Conservation (phyloP, 2,329 filamentous ascomycete genomes). For the Trichoderma sp. region DNA sequence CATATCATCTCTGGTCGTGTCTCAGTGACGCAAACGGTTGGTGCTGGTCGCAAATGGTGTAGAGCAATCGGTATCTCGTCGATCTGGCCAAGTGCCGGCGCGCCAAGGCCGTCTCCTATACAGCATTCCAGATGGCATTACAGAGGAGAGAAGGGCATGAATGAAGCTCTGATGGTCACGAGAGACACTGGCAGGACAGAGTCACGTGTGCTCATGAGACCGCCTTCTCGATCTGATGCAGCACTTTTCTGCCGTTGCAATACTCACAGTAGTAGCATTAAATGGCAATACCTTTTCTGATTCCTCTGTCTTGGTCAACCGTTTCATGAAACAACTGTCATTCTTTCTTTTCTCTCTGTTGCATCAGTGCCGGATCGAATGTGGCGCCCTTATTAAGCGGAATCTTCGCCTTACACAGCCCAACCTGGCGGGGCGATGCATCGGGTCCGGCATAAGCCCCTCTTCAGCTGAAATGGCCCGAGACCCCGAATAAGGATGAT, state of each 20-base stretch:
- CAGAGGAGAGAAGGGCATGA: neutral
- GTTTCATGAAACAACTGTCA: too few species aligned
- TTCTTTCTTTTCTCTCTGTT: neutral
- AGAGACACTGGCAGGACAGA: neutral
- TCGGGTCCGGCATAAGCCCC: constrained; percentile 5
- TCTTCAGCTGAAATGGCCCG: constrained; percentile 11
- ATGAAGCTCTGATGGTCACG: neutral
- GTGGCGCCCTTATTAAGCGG: constrained; percentile 6
- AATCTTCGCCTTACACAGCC: neutral
- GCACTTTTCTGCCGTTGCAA: neutral
- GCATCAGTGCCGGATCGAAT: neutral
- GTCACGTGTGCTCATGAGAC: neutral
- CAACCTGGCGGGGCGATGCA: constrained; percentile 14
- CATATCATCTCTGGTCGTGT: too few species aligned
- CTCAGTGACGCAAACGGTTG: neutral
- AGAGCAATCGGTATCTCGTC: neutral
- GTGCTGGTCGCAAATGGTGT: too few species aligned
- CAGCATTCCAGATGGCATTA: neutral
- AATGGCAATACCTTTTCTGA: too few species aligned
- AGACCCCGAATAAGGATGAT: constrained; percentile 1
- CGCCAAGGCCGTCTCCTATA: neutral
- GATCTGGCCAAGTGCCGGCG: neutral
- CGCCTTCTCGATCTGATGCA: neutral
- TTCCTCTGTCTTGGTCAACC: too few species aligned
- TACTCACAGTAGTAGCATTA: neutral